Evolutionary conservation across 73 alveolate genomes (phyloP), one percentile per base, ranked within the genome.

Genomic region (Stentor roeselii): DNA sequence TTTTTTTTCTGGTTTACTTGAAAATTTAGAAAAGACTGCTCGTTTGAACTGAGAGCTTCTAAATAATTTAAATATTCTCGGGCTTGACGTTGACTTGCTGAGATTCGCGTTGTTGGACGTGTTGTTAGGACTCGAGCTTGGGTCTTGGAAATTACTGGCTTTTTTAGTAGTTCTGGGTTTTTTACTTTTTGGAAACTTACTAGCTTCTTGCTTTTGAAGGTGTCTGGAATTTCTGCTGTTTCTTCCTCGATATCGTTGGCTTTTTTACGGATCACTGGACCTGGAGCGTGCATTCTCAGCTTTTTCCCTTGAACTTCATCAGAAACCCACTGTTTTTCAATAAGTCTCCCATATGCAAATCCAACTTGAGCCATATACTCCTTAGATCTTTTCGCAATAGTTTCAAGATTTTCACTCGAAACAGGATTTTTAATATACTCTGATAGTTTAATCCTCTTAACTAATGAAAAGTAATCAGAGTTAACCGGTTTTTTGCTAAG

Each of bases 61-160:
- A 67, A n/a, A 2, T 67, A 67, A n/a, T 21, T 67, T 30, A 67
- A 34, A 67, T 67, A 67, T 67, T 67, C 80, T 67, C 37, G 21
- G 21, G 80, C 80, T 32, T 67, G n/a, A 21, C 11, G n/a, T 67
- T 67, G 80, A 32, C 80, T 67, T 67, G 80, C 41, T 21, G 80
- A 67, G 21, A 21, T 40, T 21, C 37, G n/a, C 14, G 41, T 67
- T 67, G n/a, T 21, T 21, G 80, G 34, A 30, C 14, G 27, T 67
- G 37, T 21, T 21, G n/a, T 67, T 67, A 15, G 14, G 2, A 14
- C 80, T 67, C 80, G 21, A 1, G 67, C 30, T 50, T 67, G 37
- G 37, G 80, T 30, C 21, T 67, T 30, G 21, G 14, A 27, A 21
- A 67, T 67, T 21, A 40, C n/a, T 2, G n/a, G 27, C 21, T 21